Base-by-base conservation (phyloP, 1,284 basidiomycete species). In the Ustilago esculenta region DNA sequence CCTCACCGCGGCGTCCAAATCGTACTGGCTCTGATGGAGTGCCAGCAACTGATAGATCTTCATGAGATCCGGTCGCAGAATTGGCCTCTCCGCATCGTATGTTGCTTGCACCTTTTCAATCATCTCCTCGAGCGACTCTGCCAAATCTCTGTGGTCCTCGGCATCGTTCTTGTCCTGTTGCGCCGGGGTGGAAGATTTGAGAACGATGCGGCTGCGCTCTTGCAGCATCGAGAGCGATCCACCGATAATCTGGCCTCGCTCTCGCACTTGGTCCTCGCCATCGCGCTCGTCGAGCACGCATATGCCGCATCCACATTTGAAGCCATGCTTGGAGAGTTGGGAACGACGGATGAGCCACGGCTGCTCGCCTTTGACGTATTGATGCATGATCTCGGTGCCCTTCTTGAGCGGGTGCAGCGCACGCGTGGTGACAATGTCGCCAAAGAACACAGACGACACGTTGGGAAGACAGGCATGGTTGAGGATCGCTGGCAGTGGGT, bases 391-490 rank as follows among this genome's bases (percentile, higher is more conserved):
- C 64, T 81, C 77, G 12, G 73, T 77, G 10, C 79, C 79, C 25
- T 55, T 47, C 10, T 46, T 42, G n/a, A 81, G 60, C 10, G 61
- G 58, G 29, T 73, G 72, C 23, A 81, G 58, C 1, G 80, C 76
- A 17, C 76, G 70, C 20, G 79, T 80, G 29, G 74, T 71, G 44
- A 81, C 76, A 35, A 79, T 59, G 40, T 81, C 73, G 52, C 77
- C 77, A 27, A 80, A 72, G 44, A 81, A 81, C 11, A 80, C 74
- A 3, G 77, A 78, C 5, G 77, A 81, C 23, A 79, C 80, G 53
- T 79, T 81, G 42, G 80, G 80, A 11, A 79, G 49, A 33, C 80
- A 81, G 0, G 76, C 69, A 45, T 81, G 80, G 66, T 81, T 81
- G 37, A 81, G 65, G 27, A 81, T 79, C 7, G 80, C 80, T 0